phyloP scores from a whole-genome alignment of 768 basidiomycete genomes.

The Pulveroboletus sp. region DNA sequence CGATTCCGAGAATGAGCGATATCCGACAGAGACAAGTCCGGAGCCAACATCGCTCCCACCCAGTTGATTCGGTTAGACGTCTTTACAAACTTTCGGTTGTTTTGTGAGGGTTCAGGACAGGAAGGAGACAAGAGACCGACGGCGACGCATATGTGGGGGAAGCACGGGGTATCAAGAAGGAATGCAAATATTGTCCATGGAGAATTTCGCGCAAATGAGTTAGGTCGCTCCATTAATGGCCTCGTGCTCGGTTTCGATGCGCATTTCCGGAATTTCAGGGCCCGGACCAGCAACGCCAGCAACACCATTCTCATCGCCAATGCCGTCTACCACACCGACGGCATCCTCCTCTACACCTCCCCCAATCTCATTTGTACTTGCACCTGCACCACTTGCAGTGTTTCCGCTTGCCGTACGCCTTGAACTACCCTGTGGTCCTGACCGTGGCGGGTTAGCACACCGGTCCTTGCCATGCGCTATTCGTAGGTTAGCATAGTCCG shows the following conservation, averaged over 20 bases:
- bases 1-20: too few relatives aligned
- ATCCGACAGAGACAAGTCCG: slow-evolving; percentile 29
- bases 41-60: slow-evolving; percentile 45
- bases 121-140: slow-evolving; percentile 16
- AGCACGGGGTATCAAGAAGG: slow-evolving; percentile 25
- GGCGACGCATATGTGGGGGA: slow-evolving; percentile 26
- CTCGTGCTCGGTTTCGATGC: slow-evolving; percentile 35
- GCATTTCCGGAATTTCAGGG: slow-evolving; percentile 39
- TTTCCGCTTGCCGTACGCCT: slow-evolving; percentile 46
- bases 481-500: slow-evolving; percentile 84
- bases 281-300: slow-evolving; percentile 20
- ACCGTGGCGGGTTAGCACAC: slow-evolving; percentile 88
- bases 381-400: slow-evolving; percentile 17
- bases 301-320: slow-evolving; percentile 24
- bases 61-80: slow-evolving; percentile 31
- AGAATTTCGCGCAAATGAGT: slow-evolving; percentile 9
- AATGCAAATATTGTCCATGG: slow-evolving; percentile 30
- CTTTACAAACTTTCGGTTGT: slow-evolving; percentile 31
- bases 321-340: slow-evolving; percentile 15
- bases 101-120: slow-evolving; percentile 27
- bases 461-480: slow-evolving; percentile 95
- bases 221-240: slow-evolving; percentile 21
- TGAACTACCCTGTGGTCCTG: slow-evolving; percentile 68
- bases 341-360: slow-evolving; percentile 24
- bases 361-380: slow-evolving; percentile 11